Base-by-base conservation (phyloP, 805 yeast genomes). In the Saccharomycopsis capsularis region DNA sequence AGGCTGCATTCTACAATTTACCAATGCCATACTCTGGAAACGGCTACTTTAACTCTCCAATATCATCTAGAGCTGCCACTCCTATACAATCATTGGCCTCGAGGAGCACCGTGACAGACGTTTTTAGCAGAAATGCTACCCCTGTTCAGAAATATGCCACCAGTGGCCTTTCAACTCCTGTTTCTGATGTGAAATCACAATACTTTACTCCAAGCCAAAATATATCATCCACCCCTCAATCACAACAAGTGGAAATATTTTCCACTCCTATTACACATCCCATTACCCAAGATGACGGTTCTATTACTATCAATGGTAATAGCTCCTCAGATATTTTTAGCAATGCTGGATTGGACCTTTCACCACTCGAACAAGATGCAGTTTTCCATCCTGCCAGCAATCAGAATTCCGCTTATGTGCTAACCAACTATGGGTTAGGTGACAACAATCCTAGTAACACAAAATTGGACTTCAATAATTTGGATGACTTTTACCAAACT, bases 311-410 rank as follows among this genome's bases (percentile, higher is more conserved):
- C 44, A 27, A n/a, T 34, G 21, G 16, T 25, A 41, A 25, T 27
- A 13, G 11, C 32, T 13, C 46, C 11, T 37, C 39, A 1, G 47
- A 41, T 21, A 36, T 50, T 39, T 40, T 48, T 40, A 39, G 46
- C 9, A 35, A 32, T 34, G 16, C 51, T 1, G 37, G 25, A 41
- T 47, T 50, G 36, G 51, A 50, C 40, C 34, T 50, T 11, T 50
- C 54, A 9, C 54, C 54, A n/a, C 44, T 50, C 15, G 54, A 50
- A n/a, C 39, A 41, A 3, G 50, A 50, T n/a, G 44, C 29, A 5
- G 36, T 35, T 16, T 40, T 35, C 24, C 23, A 44, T 29, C 4
- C 30, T 16, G 24, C 24, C 9, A 4, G 37, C 11, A 40, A 38
- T 40, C 25, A 44, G 24, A 46, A 36, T 24, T 4, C 24, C n/a